Conservation (phyloP, 1,284 basidiomycete species). For the Cystobasidium pallidum region DNA sequence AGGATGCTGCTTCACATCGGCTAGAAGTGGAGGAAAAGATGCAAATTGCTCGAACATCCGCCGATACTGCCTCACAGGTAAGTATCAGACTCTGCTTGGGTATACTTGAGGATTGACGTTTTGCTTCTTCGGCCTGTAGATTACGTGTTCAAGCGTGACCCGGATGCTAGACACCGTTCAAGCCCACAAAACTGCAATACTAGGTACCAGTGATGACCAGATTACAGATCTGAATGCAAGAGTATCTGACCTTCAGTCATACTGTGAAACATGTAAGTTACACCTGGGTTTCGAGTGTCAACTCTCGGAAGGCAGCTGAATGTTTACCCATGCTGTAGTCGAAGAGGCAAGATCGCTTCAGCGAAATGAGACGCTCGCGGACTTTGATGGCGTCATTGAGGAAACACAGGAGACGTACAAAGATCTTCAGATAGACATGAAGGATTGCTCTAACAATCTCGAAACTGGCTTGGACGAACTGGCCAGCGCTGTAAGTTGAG, state of each 20-base stretch:
- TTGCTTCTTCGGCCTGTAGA: background rate
- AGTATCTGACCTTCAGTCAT: constrained; percentile 3
- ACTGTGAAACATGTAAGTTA: constrained; percentile 35
- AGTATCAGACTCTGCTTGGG: background rate
- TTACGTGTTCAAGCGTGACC: background rate
- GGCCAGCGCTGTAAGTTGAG: constrained; percentile 12
- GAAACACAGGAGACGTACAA: constrained; percentile 36
- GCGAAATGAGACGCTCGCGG: constrained; percentile 1
- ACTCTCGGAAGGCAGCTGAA: background rate
- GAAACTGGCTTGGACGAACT: constrained; percentile 11
- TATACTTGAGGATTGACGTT: background rate
- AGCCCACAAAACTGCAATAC: background rate
- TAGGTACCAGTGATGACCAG: background rate
- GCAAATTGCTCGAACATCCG: background rate
- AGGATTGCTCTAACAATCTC: constrained; percentile 23
- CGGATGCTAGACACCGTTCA: background rate
- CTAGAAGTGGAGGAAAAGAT: constrained; percentile 1
- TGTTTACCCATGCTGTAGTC: background rate
- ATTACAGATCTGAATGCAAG: constrained; percentile 1
- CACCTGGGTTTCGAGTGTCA: background rate
- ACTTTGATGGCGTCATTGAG: constrained; percentile 22
- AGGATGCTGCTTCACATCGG: constrained; percentile 10
- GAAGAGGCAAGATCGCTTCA: constrained; percentile 27
- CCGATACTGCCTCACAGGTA: background rate
- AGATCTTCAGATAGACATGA: constrained; percentile 41